phyloP scores from a whole-genome alignment of 108 stramenopile genomes.

The Nitzschia sp. region DNA sequence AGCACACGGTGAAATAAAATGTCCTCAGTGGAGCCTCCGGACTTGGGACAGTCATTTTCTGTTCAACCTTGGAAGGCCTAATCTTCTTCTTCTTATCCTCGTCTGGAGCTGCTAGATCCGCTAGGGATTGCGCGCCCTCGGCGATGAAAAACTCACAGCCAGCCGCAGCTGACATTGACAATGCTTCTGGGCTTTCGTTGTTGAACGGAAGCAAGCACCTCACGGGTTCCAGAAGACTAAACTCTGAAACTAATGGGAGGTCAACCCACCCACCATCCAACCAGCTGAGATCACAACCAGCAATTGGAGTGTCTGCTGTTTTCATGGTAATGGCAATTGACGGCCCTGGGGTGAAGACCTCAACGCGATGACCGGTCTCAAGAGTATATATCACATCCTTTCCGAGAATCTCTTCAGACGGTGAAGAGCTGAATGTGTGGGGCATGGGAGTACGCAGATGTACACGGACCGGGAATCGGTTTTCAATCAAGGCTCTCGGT shows the following conservation, averaged over 20 bases:
- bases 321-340: conserved; percentile 70
- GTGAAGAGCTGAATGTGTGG: conserved; percentile 51
- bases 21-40: conserved; percentile 28
- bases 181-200: conserved; percentile 7
- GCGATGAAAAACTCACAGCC: conserved; percentile 67
- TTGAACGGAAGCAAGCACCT: conserved; percentile 64
- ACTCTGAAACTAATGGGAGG: conserved; percentile 61
- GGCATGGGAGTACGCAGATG: conserved; percentile 82
- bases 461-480: conserved; percentile 63
- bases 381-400: conserved; percentile 43
- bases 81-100: neutral
- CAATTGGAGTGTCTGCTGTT: conserved; percentile 63
- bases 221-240: conserved; percentile 59
- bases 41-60: neutral
- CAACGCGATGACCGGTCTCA: conserved; percentile 49
- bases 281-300: conserved; percentile 75
- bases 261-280: conserved; percentile 57
- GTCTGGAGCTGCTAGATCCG: neutral
- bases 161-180: conserved; percentile 7
- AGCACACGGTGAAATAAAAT: conserved; percentile 65
- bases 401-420: conserved; percentile 8
- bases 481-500: conserved; percentile 68
- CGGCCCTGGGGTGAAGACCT: conserved; percentile 81
- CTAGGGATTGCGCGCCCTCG: conserved; percentile 31
- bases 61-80: neutral